phyloP scores from a whole-genome alignment of 768 basidiomycete species.

The Lactifluus volemus region DNA sequence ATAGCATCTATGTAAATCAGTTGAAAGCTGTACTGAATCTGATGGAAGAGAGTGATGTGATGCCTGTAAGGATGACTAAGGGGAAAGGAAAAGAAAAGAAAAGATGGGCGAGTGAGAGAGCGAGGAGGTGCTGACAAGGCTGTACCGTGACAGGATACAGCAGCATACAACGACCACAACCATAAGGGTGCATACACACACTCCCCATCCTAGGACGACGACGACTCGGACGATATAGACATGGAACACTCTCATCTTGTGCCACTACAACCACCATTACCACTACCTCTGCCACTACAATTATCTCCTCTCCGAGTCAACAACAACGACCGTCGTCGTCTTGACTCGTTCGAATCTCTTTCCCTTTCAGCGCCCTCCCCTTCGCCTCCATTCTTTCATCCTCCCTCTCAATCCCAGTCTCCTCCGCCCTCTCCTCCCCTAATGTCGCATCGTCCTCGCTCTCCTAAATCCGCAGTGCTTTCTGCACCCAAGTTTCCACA shows the following conservation, averaged over 20 bases:
- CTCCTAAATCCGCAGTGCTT: not conserved
- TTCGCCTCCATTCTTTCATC: slow-evolving; percentile 11
- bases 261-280: not conserved
- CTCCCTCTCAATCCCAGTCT: not conserved
- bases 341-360: slow-evolving; percentile 9
- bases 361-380: not conserved
- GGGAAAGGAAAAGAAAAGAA: not conserved
- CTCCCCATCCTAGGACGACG: slow-evolving; percentile 1
- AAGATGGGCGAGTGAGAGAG: too few relatives aligned
- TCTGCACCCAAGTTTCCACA: not conserved
- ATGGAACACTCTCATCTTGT: not conserved
- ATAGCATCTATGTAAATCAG: not conserved
- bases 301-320: not conserved
- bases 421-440: not conserved
- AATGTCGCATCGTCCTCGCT: not conserved
- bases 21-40: not conserved
- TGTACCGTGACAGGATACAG: too few relatives aligned
- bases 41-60: not conserved
- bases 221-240: not conserved
- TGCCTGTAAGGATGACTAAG: not conserved
- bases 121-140: too few relatives aligned
- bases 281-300: not conserved
- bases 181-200: not conserved
- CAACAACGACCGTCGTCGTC: not conserved
- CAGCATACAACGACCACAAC: not conserved